Conservation (phyloP, 2,329 filamentous ascomycete species). For the Mariannaea elegans region DNA sequence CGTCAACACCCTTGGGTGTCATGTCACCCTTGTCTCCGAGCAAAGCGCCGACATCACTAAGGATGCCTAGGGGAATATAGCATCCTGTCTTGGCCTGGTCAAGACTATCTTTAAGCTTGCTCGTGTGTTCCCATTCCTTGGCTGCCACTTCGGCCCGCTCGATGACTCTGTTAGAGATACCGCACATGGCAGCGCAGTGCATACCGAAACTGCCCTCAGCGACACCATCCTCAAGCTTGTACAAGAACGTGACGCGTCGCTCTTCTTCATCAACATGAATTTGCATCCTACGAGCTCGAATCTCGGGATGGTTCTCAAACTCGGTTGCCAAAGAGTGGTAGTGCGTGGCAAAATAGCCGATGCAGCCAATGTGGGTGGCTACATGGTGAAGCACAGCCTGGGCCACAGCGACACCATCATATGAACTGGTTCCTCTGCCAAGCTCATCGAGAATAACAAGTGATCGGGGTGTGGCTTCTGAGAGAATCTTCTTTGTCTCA, state of each 20-base stretch:
- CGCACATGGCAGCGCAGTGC: slow-evolving; percentile 99
- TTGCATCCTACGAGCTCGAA: slow-evolving; percentile 87
- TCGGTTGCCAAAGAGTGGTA: slow-evolving; percentile 95
- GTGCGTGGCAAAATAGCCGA: slow-evolving; percentile 97
- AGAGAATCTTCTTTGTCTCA: slow-evolving; percentile 97
- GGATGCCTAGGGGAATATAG: slow-evolving; percentile 83
- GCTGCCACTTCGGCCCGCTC: slow-evolving; percentile 89
- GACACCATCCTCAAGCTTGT: slow-evolving; percentile 91
- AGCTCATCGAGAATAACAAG: slow-evolving; percentile 97
- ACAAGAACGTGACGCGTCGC: slow-evolving; percentile 93
- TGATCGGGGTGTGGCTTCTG: slow-evolving; percentile 91
- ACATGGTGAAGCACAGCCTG: slow-evolving; percentile 98
- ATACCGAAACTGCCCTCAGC: slow-evolving; percentile 98
- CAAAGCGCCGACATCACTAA: slow-evolving; percentile 87
- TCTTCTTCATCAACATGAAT: slow-evolving; percentile 90
- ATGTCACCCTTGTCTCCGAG: slow-evolving; percentile 67
- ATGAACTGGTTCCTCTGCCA: slow-evolving; percentile 91
- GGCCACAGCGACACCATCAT: slow-evolving; percentile 95
- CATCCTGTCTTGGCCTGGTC: slow-evolving; percentile 81
- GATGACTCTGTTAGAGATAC: slow-evolving; percentile 84
- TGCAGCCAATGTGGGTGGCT: slow-evolving; percentile 88
- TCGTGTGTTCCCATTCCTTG: slow-evolving; percentile 94
- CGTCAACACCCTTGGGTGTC: slow-evolving; percentile 62
- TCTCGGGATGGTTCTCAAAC: slow-evolving; percentile 89
- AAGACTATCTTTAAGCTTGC: slow-evolving; percentile 85